Conservation (phyloP, 2,329 filamentous ascomycete genomes). For the Alternaria brassicicola region DNA sequence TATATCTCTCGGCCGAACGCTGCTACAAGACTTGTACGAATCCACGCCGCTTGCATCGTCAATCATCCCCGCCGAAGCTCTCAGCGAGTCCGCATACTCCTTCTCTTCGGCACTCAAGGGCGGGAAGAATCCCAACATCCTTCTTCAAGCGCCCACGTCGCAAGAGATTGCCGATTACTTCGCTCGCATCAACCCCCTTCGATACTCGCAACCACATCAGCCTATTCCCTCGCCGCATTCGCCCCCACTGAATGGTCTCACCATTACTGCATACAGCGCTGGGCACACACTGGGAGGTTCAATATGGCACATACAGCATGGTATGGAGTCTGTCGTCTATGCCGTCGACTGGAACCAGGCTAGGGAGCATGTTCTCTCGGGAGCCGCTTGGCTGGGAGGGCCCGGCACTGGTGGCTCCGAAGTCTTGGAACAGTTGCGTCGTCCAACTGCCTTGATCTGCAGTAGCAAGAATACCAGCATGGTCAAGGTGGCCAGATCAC, state of each 20-base stretch:
- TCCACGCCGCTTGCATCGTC: slow-evolving; percentile 88
- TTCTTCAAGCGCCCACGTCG: slow-evolving; percentile 72
- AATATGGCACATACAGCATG: slow-evolving; percentile 98
- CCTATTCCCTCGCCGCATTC: slow-evolving; percentile 86
- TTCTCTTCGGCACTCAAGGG: slow-evolving; percentile 60
- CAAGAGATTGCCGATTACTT: slow-evolving; percentile 96
- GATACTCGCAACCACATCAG: slow-evolving; percentile 96
- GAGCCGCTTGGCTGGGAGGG: slow-evolving; percentile 90
- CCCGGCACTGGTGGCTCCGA: slow-evolving; percentile 81
- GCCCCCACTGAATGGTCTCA: slow-evolving; percentile 86
- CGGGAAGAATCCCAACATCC: slow-evolving; percentile 55
- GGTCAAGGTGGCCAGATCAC: slow-evolving; percentile 71
- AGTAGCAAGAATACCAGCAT: slow-evolving; percentile 81
- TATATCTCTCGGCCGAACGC: slow-evolving; percentile 86
- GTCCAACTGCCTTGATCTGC: slow-evolving; percentile 92
- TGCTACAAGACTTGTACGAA: slow-evolving; percentile 89
- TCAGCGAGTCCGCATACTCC: slow-evolving; percentile 67
- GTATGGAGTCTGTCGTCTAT: slow-evolving; percentile 95
- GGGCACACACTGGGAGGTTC: slow-evolving; percentile 95
- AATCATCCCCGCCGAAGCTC: slow-evolving; percentile 73
- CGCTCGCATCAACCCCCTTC: slow-evolving; percentile 84
- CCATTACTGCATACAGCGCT: slow-evolving; percentile 94
- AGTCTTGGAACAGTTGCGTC: slow-evolving; percentile 90
- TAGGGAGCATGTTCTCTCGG: slow-evolving; percentile 92
- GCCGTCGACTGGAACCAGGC: slow-evolving; percentile 98